Percentiles rank a stretch among this genome's conserved stretches.
phyloP scores from a whole-genome alignment of 345 rosid genomes.

The Physaria fendleri region DNA sequence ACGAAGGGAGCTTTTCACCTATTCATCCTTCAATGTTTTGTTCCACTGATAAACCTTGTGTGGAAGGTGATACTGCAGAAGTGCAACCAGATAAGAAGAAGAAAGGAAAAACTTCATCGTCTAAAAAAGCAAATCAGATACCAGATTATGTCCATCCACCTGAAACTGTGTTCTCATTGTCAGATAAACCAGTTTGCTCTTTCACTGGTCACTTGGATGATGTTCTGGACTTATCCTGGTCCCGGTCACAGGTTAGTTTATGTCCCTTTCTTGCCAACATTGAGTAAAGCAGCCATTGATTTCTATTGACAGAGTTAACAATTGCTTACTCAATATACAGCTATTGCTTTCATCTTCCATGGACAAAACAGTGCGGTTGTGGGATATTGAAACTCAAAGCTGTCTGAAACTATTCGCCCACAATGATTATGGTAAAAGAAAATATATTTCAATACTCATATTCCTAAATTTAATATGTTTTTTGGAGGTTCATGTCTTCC shows the following conservation, averaged over 20 bases:
- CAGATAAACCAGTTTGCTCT: conserved; percentile 79
- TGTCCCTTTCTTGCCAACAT: neutral
- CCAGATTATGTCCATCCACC: conserved; percentile 91
- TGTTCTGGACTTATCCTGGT: conserved; percentile 91
- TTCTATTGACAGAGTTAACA: neutral
- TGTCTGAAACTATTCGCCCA: conserved; percentile 86
- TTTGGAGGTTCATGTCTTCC: neutral
- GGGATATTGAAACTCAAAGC: conserved; percentile 79
- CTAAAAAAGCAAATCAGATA: conserved; percentile 37
- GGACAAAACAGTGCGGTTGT: conserved; percentile 94
- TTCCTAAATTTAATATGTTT: neutral
- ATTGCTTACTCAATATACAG: conserved; percentile 37
- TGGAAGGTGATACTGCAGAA: conserved; percentile 26
- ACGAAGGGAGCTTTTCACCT: conserved; percentile 60
- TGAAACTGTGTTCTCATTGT: conserved; percentile 67
- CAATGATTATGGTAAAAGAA: conserved; percentile 76
- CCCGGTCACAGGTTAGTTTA: conserved; percentile 68
- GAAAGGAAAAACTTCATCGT: conserved; percentile 47
- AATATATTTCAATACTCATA: neutral
- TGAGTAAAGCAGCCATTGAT: neutral
- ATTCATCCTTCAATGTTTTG: conserved; percentile 45
- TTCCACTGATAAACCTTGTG: conserved; percentile 29
- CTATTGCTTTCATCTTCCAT: conserved; percentile 83
- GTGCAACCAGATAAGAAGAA: conserved; percentile 48
- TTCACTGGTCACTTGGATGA: conserved; percentile 84